These are phyloP conservation scores for Alternaria incomplexa DNA, from an alignment of 2,329 filamentous ascomycete species.

Conservation along the genomic window DNA sequence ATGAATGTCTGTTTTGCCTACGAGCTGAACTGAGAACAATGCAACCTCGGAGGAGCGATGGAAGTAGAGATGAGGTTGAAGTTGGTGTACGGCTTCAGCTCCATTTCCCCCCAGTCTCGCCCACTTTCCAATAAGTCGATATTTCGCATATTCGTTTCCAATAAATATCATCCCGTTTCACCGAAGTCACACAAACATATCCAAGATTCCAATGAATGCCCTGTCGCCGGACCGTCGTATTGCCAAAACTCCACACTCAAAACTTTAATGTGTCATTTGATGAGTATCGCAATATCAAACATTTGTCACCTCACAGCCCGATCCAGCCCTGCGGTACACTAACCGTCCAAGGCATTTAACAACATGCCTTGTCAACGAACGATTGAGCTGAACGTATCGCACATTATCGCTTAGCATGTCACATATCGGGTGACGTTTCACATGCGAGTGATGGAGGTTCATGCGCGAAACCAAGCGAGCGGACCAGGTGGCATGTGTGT, in stretches of 20 bases:
- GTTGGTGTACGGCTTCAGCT: background rate
- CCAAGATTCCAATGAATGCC: background rate
- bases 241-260: background rate
- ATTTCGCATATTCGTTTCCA: background rate
- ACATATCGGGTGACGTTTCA: background rate
- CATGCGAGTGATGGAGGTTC: background rate
- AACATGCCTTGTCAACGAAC: background rate
- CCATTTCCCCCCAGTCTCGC: no score
- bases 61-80: background rate
- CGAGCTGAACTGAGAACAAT: background rate
- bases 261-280: background rate
- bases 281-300: background rate
- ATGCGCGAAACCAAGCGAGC: background rate
- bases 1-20: background rate
- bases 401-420: background rate
- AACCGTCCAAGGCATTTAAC: background rate
- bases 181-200: background rate
- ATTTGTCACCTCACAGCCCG: background rate
- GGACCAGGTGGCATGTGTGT: background rate
- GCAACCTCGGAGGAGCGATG: background rate
- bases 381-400: background rate
- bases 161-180: background rate
- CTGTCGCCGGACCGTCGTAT: background rate
- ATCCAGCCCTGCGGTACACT: background rate
- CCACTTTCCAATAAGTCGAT: background rate